Evolutionary conservation across 192 early-diverging fungal species (phyloP).

Genomic region (Coemansia interrupta): DNA sequence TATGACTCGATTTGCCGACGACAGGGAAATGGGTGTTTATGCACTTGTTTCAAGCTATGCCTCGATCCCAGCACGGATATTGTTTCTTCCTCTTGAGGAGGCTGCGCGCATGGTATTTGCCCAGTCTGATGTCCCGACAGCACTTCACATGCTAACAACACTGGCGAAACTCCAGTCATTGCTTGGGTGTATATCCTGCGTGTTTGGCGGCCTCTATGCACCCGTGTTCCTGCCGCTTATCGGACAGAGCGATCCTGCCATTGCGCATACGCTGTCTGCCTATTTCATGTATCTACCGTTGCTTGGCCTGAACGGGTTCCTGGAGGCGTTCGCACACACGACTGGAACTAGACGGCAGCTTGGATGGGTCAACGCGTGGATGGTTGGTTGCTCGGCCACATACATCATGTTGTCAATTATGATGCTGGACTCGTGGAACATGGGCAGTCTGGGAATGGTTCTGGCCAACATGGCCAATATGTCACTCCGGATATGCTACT

Average conservation of each 20-base stretch:
- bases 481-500: conserved; percentile 70
- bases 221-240: conserved; percentile 58
- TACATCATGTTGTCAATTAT: conserved; percentile 64
- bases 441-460: conserved; percentile 78
- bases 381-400: conserved; percentile 68
- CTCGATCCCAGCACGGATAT: conserved; percentile 79
- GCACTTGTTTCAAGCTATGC: conserved; percentile 88
- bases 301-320: conserved; percentile 93
- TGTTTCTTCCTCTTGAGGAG: conserved; percentile 95
- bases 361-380: conserved; percentile 60
- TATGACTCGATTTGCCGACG: conserved; percentile 59
- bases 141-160: conserved; percentile 15
- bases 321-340: conserved; percentile 89
- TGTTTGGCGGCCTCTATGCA: conserved; percentile 77
- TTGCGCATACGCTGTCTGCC: conserved; percentile 58
- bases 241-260: conserved; percentile 55
- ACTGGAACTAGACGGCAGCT: conserved; percentile 70
- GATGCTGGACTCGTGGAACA: conserved; percentile 55
- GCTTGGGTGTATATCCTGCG: conserved; percentile 70
- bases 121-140: conserved; percentile 12
- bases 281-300: conserved; percentile 92
- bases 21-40: conserved; percentile 70
- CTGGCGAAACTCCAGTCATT: conserved; percentile 51
- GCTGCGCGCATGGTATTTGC: conserved; percentile 76
- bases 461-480: conserved; percentile 85